A percentile compares a stretch with the other conserved stretches of the same genome.
These are phyloP conservation scores for Phalaenopsis hybrid DNA, from an alignment of 116 monocot species.

Conservation along the genomic window DNA sequence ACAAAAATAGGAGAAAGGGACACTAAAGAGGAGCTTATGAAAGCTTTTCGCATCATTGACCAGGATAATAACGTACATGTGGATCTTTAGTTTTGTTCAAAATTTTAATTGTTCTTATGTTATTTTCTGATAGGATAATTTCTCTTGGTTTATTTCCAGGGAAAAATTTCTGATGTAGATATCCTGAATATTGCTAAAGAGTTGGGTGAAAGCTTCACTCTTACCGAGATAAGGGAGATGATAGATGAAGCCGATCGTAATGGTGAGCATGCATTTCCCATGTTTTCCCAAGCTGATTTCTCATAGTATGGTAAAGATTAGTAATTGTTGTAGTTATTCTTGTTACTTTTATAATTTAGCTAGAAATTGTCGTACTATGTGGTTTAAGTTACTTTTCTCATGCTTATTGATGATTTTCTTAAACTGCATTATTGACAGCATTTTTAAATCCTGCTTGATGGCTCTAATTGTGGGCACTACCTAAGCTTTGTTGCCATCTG, in stretches of 20 bases:
- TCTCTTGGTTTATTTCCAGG: conserved; percentile 27
- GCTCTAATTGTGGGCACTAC: too few relatives aligned
- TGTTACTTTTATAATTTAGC: too few relatives aligned
- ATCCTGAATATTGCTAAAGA: conserved; percentile 62
- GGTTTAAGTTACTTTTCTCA: too few relatives aligned
- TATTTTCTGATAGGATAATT: neutral
- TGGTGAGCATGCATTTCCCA: conserved; percentile 32
- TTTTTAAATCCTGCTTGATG: too few relatives aligned
- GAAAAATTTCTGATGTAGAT: conserved; percentile 71
- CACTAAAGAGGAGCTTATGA: conserved; percentile 72
- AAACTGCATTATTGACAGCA: too few relatives aligned
- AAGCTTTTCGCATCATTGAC: conserved; percentile 91
- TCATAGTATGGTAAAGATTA: neutral
- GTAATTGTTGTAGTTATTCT: too few relatives aligned
- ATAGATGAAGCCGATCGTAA: conserved; percentile 72
- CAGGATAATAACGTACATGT: conserved; percentile 82
- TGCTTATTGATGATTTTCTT: too few relatives aligned
- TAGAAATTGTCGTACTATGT: too few relatives aligned
- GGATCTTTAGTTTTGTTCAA: neutral
- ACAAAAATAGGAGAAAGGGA: conserved; percentile 96
- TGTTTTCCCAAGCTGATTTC: neutral
- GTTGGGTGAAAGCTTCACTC: conserved; percentile 66
- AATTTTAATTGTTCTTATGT: conserved; percentile 4
- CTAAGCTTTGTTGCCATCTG: too few relatives aligned
- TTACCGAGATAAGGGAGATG: conserved; percentile 77